phyloP scores from a whole-genome alignment of 1,284 basidiomycete genomes.

The Chondrostereum purpureum region DNA sequence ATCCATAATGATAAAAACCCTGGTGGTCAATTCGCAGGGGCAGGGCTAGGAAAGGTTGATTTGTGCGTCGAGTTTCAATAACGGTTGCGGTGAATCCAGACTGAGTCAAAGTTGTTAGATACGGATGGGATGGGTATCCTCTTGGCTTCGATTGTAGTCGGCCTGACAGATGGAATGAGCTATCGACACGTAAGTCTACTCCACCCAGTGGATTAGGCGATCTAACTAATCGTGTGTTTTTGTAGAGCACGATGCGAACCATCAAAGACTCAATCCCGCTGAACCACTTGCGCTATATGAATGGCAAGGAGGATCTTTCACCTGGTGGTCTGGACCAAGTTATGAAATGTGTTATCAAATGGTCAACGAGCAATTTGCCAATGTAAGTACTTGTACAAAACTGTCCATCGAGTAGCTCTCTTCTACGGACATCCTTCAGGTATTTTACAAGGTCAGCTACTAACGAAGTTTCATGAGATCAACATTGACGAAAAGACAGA shows the following conservation, averaged over 20 bases:
- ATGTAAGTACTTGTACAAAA: conserved; percentile 21
- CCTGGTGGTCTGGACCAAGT: conserved; percentile 29
- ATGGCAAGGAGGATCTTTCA: conserved; percentile 32
- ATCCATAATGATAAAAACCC: conserved; percentile 34
- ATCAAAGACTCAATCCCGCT: conserved; percentile 28
- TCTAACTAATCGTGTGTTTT: not conserved
- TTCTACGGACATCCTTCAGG: conserved; percentile 19
- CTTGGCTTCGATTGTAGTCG: conserved; percentile 45
- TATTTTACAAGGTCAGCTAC: conserved; percentile 25
- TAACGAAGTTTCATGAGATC: no score
- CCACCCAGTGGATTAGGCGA: conserved; percentile 6
- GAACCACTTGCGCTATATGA: conserved; percentile 31
- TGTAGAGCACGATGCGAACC: conserved; percentile 25
- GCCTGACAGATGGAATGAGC: conserved; percentile 37
- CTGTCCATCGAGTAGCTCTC: conserved; percentile 8
- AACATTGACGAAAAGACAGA: conserved; percentile 16
- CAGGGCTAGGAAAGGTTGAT: conserved; percentile 35
- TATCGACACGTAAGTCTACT: conserved; percentile 25
- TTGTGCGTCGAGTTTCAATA: conserved; percentile 23
- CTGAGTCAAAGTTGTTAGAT: no score
- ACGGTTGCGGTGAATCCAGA: no score
- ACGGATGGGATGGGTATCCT: conserved; percentile 44
- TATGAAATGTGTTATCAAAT: conserved; percentile 37
- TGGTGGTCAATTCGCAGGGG: conserved; percentile 22
- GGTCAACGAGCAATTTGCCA: conserved; percentile 39